These are phyloP conservation scores for Fraxinus xanthoxyloides DNA, from an alignment of 305 asterid species.

Conservation along the genomic window DNA sequence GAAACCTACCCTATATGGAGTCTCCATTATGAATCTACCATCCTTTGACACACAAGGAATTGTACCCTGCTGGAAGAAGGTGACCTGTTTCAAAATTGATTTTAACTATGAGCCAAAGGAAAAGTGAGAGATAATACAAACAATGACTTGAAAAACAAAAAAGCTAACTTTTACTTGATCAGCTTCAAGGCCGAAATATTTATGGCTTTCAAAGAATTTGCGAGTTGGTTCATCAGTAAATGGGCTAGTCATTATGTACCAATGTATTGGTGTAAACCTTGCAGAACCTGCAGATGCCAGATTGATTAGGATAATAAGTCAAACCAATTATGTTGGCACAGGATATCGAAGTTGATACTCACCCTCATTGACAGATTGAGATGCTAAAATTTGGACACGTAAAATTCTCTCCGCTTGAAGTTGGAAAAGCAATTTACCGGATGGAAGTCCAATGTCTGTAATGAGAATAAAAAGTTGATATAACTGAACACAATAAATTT, in stretches of 20 bases:
- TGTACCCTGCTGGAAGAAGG: conserved; percentile 96
- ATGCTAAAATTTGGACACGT: conserved; percentile 79
- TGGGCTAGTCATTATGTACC: conserved; percentile 99
- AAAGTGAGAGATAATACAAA: background rate
- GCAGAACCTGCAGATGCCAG: conserved; percentile 50
- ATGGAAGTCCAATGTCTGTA: conserved; percentile 94
- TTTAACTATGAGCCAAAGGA: conserved; percentile 22
- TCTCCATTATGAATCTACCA: conserved; percentile 90
- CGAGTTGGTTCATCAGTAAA: conserved; percentile 88
- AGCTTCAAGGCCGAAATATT: conserved; percentile 91
- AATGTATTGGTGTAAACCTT: conserved; percentile 57
- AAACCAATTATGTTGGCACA: conserved; percentile 15
- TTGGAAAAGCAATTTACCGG: conserved; percentile 95
- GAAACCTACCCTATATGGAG: conserved; percentile 76
- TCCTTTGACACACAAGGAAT: conserved; percentile 92
- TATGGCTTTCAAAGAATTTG: conserved; percentile 78
- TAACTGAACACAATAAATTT: background rate
- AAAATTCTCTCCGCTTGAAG: conserved; percentile 94
- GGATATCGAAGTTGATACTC: conserved; percentile 24
- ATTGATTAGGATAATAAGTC: conserved; percentile 20
- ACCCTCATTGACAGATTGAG: conserved; percentile 77
- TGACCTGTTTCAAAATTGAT: conserved; percentile 54
- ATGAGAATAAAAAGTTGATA: conserved; percentile 23
- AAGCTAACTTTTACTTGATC: conserved; percentile 64
- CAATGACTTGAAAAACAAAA: conserved; percentile 12